Evolutionary conservation across 495 filamentous ascomycete species (phyloP), one percentile per base, ranked within the genome.

Genomic region (Elasticomyces elasticus): DNA sequence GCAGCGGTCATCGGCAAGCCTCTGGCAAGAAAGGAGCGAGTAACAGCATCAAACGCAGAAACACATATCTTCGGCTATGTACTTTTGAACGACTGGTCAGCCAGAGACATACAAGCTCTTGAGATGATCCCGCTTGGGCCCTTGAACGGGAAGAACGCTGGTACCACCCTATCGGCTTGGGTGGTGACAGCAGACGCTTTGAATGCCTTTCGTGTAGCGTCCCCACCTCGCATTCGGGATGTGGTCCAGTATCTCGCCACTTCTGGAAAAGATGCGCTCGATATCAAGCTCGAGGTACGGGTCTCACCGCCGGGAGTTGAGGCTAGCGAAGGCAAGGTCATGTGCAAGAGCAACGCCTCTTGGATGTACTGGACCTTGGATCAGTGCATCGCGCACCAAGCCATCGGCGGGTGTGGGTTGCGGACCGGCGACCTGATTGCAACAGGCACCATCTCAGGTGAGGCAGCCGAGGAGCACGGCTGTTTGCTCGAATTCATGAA

Each of bases 81-180:
- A 2, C 73, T 95, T 23, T 75, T 94, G 70, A 95, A 95, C 66
- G 89, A 95, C 69, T 95, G 89, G 89, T 86, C 79, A 59, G 89
- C 88, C 11, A 73, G 89, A 22, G 89, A 95, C 64, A 83, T 94
- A 38, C 89, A 95, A 67, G 72, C 72, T 1, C 88, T 85, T 82
- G 89, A 95, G 69, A 89, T 89, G 61, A 51, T 35, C 4, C 62
- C 60, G 6, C 51, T 68, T 17, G 66, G 64, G 13, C 64, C 64
- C 3, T 58, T 66, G 61, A 68, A 64, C 26, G 54, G 56, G 1
- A 68, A 68, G 52, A 68, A 59, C 30, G 65, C 66, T 33, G 53
- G 38, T 22, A 68, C 66, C 6, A 60, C 61, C 10, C 54, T 68
- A 13, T 61, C 55, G 12, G 64, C 64, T 1, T 68, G 66, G 66